Evolutionary conservation across 176 grass and related monocot genomes (phyloP).

Genomic region (Dendrocalamus sinicus): DNA sequence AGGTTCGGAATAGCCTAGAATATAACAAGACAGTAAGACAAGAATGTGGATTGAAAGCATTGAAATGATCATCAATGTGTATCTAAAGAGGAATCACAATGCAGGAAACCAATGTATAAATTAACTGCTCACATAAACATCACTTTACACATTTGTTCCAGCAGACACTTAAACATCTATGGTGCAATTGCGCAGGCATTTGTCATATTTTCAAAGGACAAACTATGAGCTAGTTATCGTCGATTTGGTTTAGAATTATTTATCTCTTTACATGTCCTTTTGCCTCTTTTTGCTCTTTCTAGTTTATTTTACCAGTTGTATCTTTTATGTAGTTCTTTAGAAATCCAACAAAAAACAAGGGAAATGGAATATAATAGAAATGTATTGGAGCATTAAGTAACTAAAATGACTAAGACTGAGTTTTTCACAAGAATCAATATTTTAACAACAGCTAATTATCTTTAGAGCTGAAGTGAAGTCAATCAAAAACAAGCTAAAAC

Average conservation of each 20-base stretch:
- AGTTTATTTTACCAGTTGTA: neutral
- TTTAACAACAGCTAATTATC: neutral
- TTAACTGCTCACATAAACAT: slow-evolving; percentile 11
- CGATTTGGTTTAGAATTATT: neutral
- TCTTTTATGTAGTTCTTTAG: neutral
- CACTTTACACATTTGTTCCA: neutral
- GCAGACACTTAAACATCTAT: neutral
- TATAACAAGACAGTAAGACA: slow-evolving; percentile 33
- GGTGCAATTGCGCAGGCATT: neutral
- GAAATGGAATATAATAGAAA: neutral
- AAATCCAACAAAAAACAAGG: neutral
- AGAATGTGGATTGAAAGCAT: slow-evolving; percentile 26
- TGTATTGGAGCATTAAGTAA: neutral
- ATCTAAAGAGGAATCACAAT: neutral
- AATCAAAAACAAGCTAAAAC: neutral
- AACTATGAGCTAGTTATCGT: neutral
- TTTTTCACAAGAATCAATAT: neutral
- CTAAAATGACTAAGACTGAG: neutral
- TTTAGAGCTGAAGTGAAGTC: slow-evolving; percentile 1
- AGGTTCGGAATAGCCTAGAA: slow-evolving; percentile 85
- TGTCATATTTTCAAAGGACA: neutral
- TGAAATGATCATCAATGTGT: neutral
- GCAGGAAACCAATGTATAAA: neutral
- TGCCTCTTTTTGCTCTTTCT: neutral
- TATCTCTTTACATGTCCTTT: neutral